A percentile compares a stretch with the other conserved stretches of the same genome.
These are phyloP conservation scores for Aspergillus nidulans DNA, from an alignment of 495 filamentous ascomycete species.

Conservation along the genomic window DNA sequence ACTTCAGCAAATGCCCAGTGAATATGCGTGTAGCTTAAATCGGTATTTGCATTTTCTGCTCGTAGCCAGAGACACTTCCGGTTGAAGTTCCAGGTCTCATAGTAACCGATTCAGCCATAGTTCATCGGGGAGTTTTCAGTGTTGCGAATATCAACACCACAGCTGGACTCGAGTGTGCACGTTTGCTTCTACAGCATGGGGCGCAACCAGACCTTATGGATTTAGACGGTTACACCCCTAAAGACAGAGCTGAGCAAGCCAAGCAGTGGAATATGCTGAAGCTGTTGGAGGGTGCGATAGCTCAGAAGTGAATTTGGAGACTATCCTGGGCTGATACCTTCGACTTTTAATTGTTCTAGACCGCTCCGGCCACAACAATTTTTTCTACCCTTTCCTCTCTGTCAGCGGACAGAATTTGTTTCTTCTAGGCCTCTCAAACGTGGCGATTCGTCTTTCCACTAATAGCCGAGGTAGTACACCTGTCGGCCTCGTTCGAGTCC, in stretches of 20 bases:
- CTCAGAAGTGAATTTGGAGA: no score
- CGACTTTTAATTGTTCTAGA: no score
- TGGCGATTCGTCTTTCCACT: no score
- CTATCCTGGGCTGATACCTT: no score
- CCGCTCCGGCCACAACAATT: no score
- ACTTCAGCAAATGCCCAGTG: conserved; percentile 41
- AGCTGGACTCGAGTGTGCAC: conserved; percentile 2
- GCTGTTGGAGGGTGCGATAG: not conserved
- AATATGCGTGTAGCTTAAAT: conserved; percentile 37
- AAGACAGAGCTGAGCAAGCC: not conserved
- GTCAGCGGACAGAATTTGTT: no score
- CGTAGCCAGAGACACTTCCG: conserved; percentile 19
- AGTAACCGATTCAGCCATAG: not conserved
- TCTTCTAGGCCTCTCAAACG: no score
- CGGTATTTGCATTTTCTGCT: conserved; percentile 4
- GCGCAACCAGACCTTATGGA: not conserved
- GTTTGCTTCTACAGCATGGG: not conserved
- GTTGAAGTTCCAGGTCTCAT: conserved; percentile 2
- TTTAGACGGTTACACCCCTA: not conserved
- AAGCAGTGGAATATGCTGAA: not conserved
- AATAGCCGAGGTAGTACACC: no score
- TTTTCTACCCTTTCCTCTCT: no score
- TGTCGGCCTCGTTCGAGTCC: no score
- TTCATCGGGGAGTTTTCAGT: not conserved
- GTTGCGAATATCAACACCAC: not conserved